Percentiles rank a stretch among this genome's conserved stretches.
phyloP scores from a whole-genome alignment of 1,139 yeast species.

The Yamadazyma mexicana region DNA sequence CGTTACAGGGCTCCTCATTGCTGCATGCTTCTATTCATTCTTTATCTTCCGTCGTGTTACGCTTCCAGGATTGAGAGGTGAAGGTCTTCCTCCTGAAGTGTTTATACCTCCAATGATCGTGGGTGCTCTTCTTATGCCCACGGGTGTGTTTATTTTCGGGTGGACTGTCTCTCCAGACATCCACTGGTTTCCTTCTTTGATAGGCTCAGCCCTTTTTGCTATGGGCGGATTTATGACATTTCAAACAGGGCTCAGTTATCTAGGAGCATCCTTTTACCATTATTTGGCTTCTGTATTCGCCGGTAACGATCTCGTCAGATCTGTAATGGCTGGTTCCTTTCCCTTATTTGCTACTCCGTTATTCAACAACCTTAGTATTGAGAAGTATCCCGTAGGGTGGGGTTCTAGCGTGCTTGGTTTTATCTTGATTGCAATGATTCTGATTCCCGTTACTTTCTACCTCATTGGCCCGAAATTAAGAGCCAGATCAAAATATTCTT shows the following conservation, averaged over 20 bases:
- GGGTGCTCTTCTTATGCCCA: constrained; percentile 30
- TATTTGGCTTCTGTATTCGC: constrained; percentile 35
- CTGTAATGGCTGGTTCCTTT: constrained; percentile 30
- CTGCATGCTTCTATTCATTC: constrained; percentile 23
- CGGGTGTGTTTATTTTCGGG: constrained; percentile 32
- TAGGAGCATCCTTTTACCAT: constrained; percentile 59
- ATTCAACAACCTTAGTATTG: constrained; percentile 37
- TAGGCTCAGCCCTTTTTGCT: constrained; percentile 30
- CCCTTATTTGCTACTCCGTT: constrained; percentile 44
- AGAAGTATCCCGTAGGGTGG: constrained; percentile 57
- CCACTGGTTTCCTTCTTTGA: constrained; percentile 34
- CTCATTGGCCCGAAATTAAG: constrained; percentile 30
- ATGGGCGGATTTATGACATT: constrained; percentile 32
- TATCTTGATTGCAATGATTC: constrained; percentile 55
- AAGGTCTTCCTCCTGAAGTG: constrained; percentile 56
- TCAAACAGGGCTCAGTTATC: constrained; percentile 46
- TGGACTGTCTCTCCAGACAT: constrained; percentile 29
- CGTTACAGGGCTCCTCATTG: constrained; percentile 22
- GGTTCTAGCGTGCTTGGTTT: constrained; percentile 61
- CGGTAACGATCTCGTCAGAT: constrained; percentile 28
- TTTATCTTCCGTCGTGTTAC: constrained; percentile 20
- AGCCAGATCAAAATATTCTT: constrained; percentile 50
- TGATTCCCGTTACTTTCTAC: constrained; percentile 57
- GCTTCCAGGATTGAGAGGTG: constrained; percentile 30
- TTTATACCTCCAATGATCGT: constrained; percentile 52